phyloP scores from a whole-genome alignment of 2,329 filamentous ascomycete species.

The Claviceps humidiphila region DNA sequence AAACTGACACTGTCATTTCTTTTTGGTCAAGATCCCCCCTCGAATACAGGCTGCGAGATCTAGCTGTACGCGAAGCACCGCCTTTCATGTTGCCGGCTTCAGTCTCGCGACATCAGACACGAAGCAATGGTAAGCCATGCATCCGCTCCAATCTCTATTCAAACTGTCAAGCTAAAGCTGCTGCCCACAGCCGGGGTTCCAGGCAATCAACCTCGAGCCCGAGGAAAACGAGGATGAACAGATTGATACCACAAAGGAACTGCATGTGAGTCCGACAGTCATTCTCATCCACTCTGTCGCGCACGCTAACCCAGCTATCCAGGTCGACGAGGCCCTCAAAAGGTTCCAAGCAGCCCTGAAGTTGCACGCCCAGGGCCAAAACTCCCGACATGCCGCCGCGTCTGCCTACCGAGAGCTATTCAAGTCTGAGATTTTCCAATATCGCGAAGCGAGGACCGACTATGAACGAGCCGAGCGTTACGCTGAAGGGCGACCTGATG shows the following conservation, averaged over 20 bases:
- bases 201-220: slow-evolving; percentile 84
- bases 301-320: neutral
- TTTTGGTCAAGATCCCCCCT: neutral
- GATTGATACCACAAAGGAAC: slow-evolving; percentile 86
- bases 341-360: slow-evolving; percentile 85
- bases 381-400: slow-evolving; percentile 60
- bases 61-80: neutral
- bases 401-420: slow-evolving; percentile 78
- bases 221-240: slow-evolving; percentile 86
- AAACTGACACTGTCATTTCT: neutral
- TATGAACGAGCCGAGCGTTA: slow-evolving; percentile 58
- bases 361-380: slow-evolving; percentile 74
- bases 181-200: slow-evolving; percentile 51
- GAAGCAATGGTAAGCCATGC: neutral
- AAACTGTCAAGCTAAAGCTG: neutral
- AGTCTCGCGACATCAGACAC: neutral
- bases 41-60: neutral
- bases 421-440: slow-evolving; percentile 84
- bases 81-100: neutral
- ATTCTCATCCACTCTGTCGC: neutral
- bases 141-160: neutral
- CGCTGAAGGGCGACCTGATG: slow-evolving; percentile 32
- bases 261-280: slow-evolving; percentile 43
- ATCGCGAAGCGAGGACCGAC: slow-evolving; percentile 75
- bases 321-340: slow-evolving; percentile 92